These are phyloP conservation scores for Zygnema cylindricum DNA, from an alignment of 139 green algal genomes.

Conservation along the genomic window DNA sequence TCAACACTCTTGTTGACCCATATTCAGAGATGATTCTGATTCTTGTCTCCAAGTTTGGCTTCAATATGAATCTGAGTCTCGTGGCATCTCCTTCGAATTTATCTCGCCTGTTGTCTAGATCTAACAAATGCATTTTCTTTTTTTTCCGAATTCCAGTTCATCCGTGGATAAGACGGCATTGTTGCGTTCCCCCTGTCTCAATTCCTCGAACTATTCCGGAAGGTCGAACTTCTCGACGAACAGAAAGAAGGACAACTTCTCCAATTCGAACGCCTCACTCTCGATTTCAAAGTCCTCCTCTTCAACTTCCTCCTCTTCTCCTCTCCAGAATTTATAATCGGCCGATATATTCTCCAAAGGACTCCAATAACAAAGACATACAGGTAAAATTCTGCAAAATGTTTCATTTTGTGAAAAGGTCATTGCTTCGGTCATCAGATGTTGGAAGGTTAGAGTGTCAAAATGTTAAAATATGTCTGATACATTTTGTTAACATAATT, in stretches of 20 bases:
- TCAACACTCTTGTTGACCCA: too few species aligned
- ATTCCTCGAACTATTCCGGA: not conserved
- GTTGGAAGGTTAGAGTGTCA: too few species aligned
- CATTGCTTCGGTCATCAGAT: too few species aligned
- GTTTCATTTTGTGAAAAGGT: too few species aligned
- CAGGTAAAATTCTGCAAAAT: too few species aligned
- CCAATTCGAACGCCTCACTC: not conserved
- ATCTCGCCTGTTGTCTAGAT: not conserved
- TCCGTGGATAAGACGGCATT: not conserved
- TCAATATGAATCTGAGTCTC: too few species aligned
- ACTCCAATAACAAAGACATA: too few species aligned
- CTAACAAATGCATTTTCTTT: not conserved
- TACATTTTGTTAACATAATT: too few species aligned
- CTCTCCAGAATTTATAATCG: not conserved
- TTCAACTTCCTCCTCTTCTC: not conserved
- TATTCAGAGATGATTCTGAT: too few species aligned
- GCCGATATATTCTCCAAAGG: not conserved
- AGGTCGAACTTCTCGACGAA: not conserved
- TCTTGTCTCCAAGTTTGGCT: too few species aligned
- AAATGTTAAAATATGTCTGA: too few species aligned
- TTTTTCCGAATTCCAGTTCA: not conserved
- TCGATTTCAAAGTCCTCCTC: not conserved
- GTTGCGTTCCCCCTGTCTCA: not conserved
- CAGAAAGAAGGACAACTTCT: not conserved
- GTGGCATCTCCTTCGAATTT: too few species aligned